phyloP scores from a whole-genome alignment of 352 stramenopile species.

The Globisporangium spinosum region DNA sequence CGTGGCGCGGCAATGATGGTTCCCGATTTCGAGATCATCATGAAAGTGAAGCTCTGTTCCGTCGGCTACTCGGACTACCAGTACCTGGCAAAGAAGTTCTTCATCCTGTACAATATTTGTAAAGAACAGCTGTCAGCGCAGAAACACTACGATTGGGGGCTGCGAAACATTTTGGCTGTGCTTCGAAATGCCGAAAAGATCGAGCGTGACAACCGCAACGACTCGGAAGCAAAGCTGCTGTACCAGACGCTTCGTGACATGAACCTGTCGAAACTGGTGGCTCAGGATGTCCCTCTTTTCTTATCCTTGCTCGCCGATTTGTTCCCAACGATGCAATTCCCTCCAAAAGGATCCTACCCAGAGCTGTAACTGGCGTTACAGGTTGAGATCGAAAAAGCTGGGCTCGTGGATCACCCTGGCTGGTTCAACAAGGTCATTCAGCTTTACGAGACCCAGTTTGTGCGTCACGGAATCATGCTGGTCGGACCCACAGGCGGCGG shows the following conservation, averaged over 20 bases:
- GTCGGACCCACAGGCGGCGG: slow-evolving; percentile 95
- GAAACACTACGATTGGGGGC: slow-evolving; percentile 92
- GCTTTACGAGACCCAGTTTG: slow-evolving; percentile 97
- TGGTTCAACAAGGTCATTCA: slow-evolving; percentile 97
- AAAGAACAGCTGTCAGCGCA: slow-evolving; percentile 91
- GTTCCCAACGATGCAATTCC: slow-evolving; percentile 91
- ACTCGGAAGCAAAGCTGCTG: slow-evolving; percentile 85
- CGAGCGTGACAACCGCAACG: slow-evolving; percentile 88
- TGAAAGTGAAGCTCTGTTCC: slow-evolving; percentile 95
- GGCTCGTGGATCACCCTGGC: slow-evolving; percentile 81
- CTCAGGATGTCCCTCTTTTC: slow-evolving; percentile 97
- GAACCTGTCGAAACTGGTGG: slow-evolving; percentile 98
- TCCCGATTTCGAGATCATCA: slow-evolving; percentile 92
- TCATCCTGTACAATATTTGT: slow-evolving; percentile 89
- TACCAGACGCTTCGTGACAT: slow-evolving; percentile 94
- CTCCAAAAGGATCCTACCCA: slow-evolving; percentile 94
- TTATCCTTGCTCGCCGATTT: slow-evolving; percentile 95
- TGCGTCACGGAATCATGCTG: slow-evolving; percentile 99
- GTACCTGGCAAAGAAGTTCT: slow-evolving; percentile 91
- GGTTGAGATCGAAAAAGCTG: slow-evolving; percentile 90
- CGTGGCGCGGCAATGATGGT: slow-evolving; percentile 91
- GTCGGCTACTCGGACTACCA: slow-evolving; percentile 93
- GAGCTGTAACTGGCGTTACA: slow-evolving; percentile 90
- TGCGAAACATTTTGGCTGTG: slow-evolving; percentile 90
- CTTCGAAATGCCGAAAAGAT: slow-evolving; percentile 88